These are phyloP conservation scores for Dichomitus squalens DNA, from an alignment of 1,284 basidiomycete species.

Conservation along the genomic window DNA sequence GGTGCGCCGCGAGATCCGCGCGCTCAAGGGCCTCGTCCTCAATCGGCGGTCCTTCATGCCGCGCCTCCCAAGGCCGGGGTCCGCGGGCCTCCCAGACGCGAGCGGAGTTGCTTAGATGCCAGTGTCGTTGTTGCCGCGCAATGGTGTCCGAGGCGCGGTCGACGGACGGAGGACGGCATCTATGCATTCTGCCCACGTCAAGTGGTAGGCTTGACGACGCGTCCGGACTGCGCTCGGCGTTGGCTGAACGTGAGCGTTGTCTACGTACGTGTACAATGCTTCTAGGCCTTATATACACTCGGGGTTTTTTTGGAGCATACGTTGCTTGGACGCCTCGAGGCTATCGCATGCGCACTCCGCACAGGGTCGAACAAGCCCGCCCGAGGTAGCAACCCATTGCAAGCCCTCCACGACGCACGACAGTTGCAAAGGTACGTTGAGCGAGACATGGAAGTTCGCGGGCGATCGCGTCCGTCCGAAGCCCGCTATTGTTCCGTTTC, in stretches of 20 bases:
- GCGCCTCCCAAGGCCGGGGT: constrained; percentile 2
- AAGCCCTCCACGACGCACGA: too few species aligned
- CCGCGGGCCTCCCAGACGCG: not conserved
- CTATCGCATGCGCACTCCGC: too few species aligned
- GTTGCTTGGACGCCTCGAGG: too few species aligned
- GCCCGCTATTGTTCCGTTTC: too few species aligned
- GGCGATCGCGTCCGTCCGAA: not conserved
- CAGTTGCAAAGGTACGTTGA: too few species aligned
- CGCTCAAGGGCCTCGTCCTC: constrained; percentile 67
- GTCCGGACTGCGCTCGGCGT: not conserved
- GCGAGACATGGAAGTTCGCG: not conserved
- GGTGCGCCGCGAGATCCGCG: constrained; percentile 61
- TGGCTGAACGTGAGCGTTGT: too few species aligned
- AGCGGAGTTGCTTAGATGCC: not conserved
- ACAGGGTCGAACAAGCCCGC: too few species aligned
- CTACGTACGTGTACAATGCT: not conserved
- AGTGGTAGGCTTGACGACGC: too few species aligned
- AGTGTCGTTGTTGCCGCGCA: not conserved
- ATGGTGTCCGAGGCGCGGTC: not conserved
- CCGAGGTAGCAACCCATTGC: too few species aligned
- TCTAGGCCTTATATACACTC: too few species aligned
- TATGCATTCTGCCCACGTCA: not conserved
- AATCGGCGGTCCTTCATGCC: constrained; percentile 64
- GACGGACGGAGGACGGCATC: not conserved
- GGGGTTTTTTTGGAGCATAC: too few species aligned